Conservation (phyloP, 768 basidiomycete species). For the Leccinum arenicola region DNA sequence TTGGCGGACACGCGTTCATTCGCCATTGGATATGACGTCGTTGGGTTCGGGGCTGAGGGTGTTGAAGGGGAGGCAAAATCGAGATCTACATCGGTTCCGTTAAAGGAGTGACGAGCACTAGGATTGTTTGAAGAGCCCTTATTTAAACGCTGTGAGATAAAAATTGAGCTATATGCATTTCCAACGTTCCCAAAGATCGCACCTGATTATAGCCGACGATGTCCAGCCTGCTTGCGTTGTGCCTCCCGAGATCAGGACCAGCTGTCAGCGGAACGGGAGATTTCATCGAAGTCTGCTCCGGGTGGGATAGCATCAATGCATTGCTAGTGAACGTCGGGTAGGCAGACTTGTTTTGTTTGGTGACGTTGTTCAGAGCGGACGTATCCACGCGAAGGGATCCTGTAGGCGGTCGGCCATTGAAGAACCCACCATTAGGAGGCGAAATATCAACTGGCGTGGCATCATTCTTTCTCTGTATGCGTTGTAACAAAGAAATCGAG, state of each 20-base stretch:
- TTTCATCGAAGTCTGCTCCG: conserved; percentile 58
- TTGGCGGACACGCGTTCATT: conserved; percentile 38
- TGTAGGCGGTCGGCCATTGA: conserved; percentile 61
- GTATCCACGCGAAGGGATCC: conserved; percentile 77
- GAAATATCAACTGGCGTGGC: conserved; percentile 58
- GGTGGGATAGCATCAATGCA: conserved; percentile 46
- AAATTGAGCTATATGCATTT: conserved; percentile 15
- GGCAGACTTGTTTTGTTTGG: conserved; percentile 81
- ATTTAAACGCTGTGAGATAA: conserved; percentile 40
- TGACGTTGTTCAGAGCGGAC: conserved; percentile 53
- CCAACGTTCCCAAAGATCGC: conserved; percentile 19
- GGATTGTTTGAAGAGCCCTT: conserved; percentile 47
- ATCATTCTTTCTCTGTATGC: conserved; percentile 68
- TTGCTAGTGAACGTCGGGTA: conserved; percentile 61
- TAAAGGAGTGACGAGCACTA: conserved; percentile 71
- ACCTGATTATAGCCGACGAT: conserved; percentile 76
- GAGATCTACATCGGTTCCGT: conserved; percentile 63
- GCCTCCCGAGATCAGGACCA: conserved; percentile 80
- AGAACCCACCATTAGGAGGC: conserved; percentile 40
- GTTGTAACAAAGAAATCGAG: conserved; percentile 69
- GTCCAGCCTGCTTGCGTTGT: conserved; percentile 65
- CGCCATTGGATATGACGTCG: conserved; percentile 36
- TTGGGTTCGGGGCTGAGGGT: conserved; percentile 44
- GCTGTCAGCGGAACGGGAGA: conserved; percentile 82
- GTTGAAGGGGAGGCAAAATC: conserved; percentile 58